Evolutionary conservation across 148 eudicot species (phyloP).

Genomic region (Pharnaceum exiguum): DNA sequence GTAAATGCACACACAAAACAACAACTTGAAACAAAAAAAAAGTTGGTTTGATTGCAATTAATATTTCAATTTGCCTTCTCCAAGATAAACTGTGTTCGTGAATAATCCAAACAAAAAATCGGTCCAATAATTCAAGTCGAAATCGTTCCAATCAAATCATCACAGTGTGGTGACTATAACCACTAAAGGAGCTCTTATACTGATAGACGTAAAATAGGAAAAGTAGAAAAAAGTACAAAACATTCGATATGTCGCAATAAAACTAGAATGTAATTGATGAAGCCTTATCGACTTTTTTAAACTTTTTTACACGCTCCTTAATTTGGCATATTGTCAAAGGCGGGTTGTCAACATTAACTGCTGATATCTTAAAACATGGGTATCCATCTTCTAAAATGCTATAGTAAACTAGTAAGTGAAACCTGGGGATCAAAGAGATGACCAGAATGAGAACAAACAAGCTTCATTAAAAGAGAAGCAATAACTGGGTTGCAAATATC

Average conservation of each 20-base stretch:
- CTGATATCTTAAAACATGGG: constrained; percentile 93
- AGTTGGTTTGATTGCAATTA: too few species aligned
- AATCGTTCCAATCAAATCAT: too few species aligned
- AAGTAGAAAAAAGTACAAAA: neutral
- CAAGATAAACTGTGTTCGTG: neutral
- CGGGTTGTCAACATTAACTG: constrained; percentile 95
- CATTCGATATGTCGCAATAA: neutral
- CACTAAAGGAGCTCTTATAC: neutral
- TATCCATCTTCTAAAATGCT: constrained; percentile 66
- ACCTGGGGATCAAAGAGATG: too few species aligned
- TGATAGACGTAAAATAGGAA: neutral
- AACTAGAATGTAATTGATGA: neutral
- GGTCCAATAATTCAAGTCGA: too few species aligned
- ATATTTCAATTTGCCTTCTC: neutral
- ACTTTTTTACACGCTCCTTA: constrained; percentile 86
- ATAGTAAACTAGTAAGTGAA: constrained; percentile 25
- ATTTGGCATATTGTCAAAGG: constrained; percentile 74
- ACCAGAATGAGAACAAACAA: too few species aligned
- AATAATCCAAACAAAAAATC: neutral
- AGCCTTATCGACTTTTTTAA: constrained; percentile 77
- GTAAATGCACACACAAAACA: neutral
- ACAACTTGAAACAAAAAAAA: neutral
- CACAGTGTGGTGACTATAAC: constrained; percentile 2
- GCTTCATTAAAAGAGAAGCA: too few species aligned
- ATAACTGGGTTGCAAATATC: too few species aligned